A percentile compares a stretch with the other conserved stretches of the same genome.
Conservation (phyloP, 225 moss, liverwort and hornwort genomes). For the Thuidium tamariscinum region DNA sequence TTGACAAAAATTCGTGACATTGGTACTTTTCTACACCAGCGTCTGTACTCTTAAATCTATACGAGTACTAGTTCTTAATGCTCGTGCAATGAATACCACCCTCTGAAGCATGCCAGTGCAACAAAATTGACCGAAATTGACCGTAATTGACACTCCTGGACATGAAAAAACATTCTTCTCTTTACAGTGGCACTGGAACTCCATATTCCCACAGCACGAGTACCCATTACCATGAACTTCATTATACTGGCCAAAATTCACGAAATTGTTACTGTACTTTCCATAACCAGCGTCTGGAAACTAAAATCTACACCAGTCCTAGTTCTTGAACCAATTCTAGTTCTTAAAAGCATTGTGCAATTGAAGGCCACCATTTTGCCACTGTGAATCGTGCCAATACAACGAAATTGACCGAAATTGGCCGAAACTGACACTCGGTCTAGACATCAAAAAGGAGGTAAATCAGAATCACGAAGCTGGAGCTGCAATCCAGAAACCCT, state of each 20-base stretch:
- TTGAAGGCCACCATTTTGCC: not conserved
- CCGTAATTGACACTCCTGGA: not conserved
- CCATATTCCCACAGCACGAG: not conserved
- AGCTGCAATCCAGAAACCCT: not conserved
- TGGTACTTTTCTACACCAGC: not conserved
- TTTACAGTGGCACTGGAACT: not conserved
- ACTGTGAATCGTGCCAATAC: not conserved
- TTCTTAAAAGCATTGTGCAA: not conserved
- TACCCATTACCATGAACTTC: not conserved
- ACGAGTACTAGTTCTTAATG: not conserved
- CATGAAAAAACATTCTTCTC: not conserved
- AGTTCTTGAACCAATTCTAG: not conserved
- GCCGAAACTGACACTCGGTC: not conserved
- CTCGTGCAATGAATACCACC: not conserved
- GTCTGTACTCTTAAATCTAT: not conserved
- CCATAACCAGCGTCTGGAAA: not conserved
- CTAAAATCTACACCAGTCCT: not conserved
- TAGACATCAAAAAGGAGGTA: not conserved
- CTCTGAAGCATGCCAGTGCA: not conserved
- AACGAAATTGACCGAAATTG: not conserved
- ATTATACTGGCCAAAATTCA: not conserved
- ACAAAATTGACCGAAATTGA: not conserved
- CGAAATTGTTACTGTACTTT: too few species aligned
- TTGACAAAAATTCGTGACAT: not conserved
- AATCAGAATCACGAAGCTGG: not conserved